Evolutionary conservation across 2,329 filamentous ascomycete species (phyloP).

Genomic region (Colletotrichum sp.): DNA sequence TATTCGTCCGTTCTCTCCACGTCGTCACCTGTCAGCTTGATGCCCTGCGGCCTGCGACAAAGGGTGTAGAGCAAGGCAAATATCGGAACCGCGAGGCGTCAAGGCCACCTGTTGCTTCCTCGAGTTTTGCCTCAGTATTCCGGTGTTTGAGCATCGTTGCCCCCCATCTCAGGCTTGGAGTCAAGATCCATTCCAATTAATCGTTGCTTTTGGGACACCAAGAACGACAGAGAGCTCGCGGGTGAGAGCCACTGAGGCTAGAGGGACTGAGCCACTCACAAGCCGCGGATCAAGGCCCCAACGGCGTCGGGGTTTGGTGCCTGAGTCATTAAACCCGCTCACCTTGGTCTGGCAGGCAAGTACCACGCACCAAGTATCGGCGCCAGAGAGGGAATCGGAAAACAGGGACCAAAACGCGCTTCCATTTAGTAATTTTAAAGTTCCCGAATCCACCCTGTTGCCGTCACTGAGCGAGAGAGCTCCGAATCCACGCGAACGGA

Average conservation of each 20-base stretch:
- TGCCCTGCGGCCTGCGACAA: not conserved
- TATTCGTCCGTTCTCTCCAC: not conserved
- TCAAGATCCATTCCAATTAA: conserved; percentile 16
- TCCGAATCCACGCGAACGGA: conserved; percentile 23
- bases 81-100: not conserved
- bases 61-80: not conserved
- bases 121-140: not conserved
- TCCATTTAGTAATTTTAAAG: conserved; percentile 15
- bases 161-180: not conserved
- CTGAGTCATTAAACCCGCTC: conserved; percentile 13
- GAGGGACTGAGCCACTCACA: conserved; percentile 17
- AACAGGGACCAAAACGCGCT: not conserved
- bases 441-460: conserved; percentile 22
- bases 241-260: conserved; percentile 21
- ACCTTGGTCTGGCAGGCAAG: not conserved
- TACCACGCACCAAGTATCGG: not conserved
- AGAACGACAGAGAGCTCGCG: not conserved
- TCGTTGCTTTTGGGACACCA: not conserved
- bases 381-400: not conserved
- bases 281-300: not conserved
- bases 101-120: not conserved
- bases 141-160: not conserved
- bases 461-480: conserved; percentile 9
- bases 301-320: conserved; percentile 2
- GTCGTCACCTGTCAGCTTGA: not conserved